These are phyloP conservation scores for Epichloe festucae DNA, from an alignment of 2,329 filamentous ascomycete genomes.

Conservation along the genomic window DNA sequence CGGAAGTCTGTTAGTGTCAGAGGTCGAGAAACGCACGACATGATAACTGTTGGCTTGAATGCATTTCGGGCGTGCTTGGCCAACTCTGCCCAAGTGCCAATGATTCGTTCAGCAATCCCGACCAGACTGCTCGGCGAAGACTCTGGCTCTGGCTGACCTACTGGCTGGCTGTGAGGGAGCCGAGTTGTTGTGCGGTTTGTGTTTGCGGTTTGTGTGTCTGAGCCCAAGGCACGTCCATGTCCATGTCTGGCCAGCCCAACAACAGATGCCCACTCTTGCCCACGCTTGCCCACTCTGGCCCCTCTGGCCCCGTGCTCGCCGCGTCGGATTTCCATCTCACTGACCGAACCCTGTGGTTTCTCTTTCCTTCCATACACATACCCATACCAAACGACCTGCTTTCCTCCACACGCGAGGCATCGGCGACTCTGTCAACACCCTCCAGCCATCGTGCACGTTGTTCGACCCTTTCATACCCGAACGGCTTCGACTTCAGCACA, in stretches of 20 bases:
- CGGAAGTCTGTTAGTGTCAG: not conserved
- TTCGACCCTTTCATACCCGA: not conserved
- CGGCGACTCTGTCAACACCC: not conserved
- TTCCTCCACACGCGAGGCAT: slow-evolving; percentile 1
- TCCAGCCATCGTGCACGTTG: slow-evolving; percentile 1
- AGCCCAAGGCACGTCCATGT: not conserved
- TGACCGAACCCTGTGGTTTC: slow-evolving; percentile 4
- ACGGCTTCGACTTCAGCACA: slow-evolving; percentile 1
- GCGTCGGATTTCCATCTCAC: slow-evolving; percentile 1
- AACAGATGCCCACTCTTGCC: not conserved
- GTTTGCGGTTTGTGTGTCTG: not conserved
- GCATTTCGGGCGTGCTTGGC: not conserved
- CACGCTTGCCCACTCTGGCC: not conserved
- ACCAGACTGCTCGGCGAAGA: too few relatives aligned
- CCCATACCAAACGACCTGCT: slow-evolving; percentile 1
- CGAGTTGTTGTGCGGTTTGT: not conserved
- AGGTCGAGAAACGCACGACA: not conserved
- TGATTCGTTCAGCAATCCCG: too few relatives aligned
- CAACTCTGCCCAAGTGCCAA: not conserved
- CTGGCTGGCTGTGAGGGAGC: not conserved
- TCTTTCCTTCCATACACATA: slow-evolving; percentile 6
- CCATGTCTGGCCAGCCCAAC: not conserved
- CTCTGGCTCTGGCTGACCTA: not conserved
- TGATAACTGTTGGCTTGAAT: not conserved
- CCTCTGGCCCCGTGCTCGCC: slow-evolving; percentile 1